Evolutionary conservation across 768 basidiomycete genomes (phyloP).

Genomic region (Hydnomerulius pinastri): DNA sequence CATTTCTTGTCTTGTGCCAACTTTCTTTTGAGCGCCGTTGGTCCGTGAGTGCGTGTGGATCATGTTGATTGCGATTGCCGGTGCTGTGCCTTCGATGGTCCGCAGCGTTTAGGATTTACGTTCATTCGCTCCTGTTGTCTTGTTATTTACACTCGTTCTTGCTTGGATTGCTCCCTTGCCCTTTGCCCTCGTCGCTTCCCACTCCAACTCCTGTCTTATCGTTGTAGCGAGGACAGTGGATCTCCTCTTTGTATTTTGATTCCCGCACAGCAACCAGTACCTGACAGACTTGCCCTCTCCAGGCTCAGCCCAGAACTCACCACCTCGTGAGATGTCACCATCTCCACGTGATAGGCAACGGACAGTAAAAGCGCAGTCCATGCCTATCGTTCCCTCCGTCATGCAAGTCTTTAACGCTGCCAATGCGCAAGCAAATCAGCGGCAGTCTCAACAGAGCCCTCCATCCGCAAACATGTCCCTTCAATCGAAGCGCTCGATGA

Average conservation of each 20-base stretch:
- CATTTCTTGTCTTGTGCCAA: slow-evolving; percentile 22
- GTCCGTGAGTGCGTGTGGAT: slow-evolving; percentile 7
- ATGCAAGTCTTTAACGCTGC: slow-evolving; percentile 50
- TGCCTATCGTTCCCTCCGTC: slow-evolving; percentile 62
- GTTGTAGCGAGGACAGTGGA: slow-evolving; percentile 7
- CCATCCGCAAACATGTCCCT: slow-evolving; percentile 34
- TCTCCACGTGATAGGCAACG: slow-evolving; percentile 52
- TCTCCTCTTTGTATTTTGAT: slow-evolving; percentile 9
- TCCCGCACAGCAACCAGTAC: slow-evolving; percentile 3
- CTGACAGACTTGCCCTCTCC: slow-evolving; percentile 8
- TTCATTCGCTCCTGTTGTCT: slow-evolving; percentile 15
- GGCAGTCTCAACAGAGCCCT: slow-evolving; percentile 37
- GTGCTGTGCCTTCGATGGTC: slow-evolving; percentile 23
- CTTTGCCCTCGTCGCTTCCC: not conserved
- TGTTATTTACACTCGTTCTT: slow-evolving; percentile 5
- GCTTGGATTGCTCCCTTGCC: slow-evolving; percentile 1
- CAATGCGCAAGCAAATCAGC: slow-evolving; percentile 40
- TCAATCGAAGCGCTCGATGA: slow-evolving; percentile 33
- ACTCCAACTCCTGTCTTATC: not conserved
- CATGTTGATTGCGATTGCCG: slow-evolving; percentile 18
- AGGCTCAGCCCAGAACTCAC: slow-evolving; percentile 31
- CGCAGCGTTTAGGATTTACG: slow-evolving; percentile 35
- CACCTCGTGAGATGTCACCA: slow-evolving; percentile 44
- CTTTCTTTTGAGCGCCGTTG: slow-evolving; percentile 12
- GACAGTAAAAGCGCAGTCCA: slow-evolving; percentile 57